Base-by-base conservation (phyloP, 441 rosid genomes). In the Euphorbia schlechtendalii region DNA sequence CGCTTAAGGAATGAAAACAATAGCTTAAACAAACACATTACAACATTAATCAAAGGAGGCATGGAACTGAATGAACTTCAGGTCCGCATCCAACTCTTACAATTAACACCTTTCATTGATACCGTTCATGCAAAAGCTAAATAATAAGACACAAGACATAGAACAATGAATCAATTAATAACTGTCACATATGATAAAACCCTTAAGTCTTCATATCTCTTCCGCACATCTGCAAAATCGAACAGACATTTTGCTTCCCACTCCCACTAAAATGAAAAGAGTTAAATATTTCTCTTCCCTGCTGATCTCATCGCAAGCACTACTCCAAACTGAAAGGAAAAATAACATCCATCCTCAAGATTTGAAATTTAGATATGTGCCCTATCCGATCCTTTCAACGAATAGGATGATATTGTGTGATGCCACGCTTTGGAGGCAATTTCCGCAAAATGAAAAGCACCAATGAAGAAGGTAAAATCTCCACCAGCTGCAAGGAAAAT, bases 401-500 rank as follows among this genome's bases (percentile, higher is more conserved):
- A 52, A 90, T 83, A 54, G 84, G 88, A 77, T 85, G 87, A 73
- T 90, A 88, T 53, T 88, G 92, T 18, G 93, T 83, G 66, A 82
- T 79, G 22, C 88, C 86, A 7, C 97, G 92, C 73, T 84, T 86
- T 21, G 97, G 92, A 25, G 96, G 96, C 74, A 90, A 74, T 81
- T 90, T 90, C 83, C 93, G 83, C 81, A 90, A 71, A 63, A 88
- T 84, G 81, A 88, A 88, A 57, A 88, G 96, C 59, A 86, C 96
- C 81, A 90, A 66, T 11, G 87, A 78, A 9, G 96, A 90, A 27
- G 97, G 97, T 68, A 88, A 61, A 71, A 90, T 86, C 84, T 88
- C 97, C 79, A 84, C 94, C 76, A 88, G 79, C 97, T 90, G 89
- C 75, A 71, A 55, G 41, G 27, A 34, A 36, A 60, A n/a, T n/a